A percentile compares a stretch with the other conserved stretches of the same genome.
Evolutionary conservation across 2,329 filamentous ascomycete species (phyloP).

Genomic region (Stagonosporopsis vannaccii): DNA sequence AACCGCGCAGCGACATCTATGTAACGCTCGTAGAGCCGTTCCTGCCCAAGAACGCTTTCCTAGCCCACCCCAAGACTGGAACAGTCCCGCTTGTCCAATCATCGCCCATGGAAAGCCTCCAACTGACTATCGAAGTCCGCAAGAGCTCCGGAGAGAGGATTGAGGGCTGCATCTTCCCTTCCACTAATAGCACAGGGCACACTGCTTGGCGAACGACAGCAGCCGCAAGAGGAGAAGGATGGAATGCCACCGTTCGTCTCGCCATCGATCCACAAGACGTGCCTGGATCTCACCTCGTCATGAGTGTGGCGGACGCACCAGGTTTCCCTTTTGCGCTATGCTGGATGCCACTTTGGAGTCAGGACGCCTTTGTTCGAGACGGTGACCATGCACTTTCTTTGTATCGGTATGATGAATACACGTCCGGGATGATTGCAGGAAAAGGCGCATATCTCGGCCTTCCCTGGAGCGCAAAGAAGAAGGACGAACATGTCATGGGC

Average conservation of each 20-base stretch:
- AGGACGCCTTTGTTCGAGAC: conserved; percentile 87
- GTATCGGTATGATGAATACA: conserved; percentile 92
- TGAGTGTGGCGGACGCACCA: conserved; percentile 87
- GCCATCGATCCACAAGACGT: conserved; percentile 82
- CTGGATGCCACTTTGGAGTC: conserved; percentile 93
- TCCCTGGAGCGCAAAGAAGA: conserved; percentile 79
- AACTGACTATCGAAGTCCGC: conserved; percentile 88
- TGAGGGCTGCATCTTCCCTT: conserved; percentile 85
- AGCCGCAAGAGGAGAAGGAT: conserved; percentile 77
- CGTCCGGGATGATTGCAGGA: conserved; percentile 74
- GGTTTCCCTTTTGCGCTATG: conserved; percentile 89
- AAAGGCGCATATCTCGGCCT: conserved; percentile 87
- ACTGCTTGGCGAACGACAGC: conserved; percentile 91
- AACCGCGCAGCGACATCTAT: conserved; percentile 92
- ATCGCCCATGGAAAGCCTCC: conserved; percentile 75
- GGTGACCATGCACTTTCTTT: conserved; percentile 81
- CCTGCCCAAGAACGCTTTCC: conserved; percentile 71
- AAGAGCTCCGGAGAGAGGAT: conserved; percentile 79
- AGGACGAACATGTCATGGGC: conserved; percentile 72
- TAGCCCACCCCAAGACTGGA: conserved; percentile 78
- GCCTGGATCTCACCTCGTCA: conserved; percentile 80
- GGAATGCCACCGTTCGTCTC: conserved; percentile 88
- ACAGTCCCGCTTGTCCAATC: conserved; percentile 74
- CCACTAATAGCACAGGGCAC: conserved; percentile 78
- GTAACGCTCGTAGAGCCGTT: conserved; percentile 81